Base-by-base conservation (phyloP, 192 early-diverging fungal genomes). In the Geranomyces variabilis region DNA sequence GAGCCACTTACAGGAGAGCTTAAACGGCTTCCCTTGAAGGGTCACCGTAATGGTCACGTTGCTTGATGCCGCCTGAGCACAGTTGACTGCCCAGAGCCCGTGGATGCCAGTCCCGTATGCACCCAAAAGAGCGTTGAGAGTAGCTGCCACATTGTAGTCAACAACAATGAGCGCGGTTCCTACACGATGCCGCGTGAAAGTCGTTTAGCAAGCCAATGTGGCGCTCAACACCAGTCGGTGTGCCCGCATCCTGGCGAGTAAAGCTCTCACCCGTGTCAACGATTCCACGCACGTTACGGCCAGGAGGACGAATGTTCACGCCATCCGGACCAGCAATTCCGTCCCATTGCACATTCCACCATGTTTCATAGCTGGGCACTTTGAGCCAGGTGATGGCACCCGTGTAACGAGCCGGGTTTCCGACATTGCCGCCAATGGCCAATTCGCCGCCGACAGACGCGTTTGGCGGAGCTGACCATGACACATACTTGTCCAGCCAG, bases 301-400 rank as follows among this genome's bases (percentile, higher is more conserved):
- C 68, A 56, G 56, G 26, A 19, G 68, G 68, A 15, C 41, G 22
- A 7, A 72, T 4, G 49, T 72, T 72, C 24, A 64, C 49, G 1
- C 62, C 62, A 43, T 64, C 49, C 8, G 70, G 61, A 22, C 70
- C 70, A 3, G 70, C 44, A n/a, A 72, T 64, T 13, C 70, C 70
- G n/a, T 48, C 34, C 61, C 62, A 45, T 17, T 43, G 22, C 19
- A 75, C 56, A 33, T 67, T 68, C 73, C 73, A 75, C 73, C 73
- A 75, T 17, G 21, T 69, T 0, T n/a, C 15, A 14, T 68, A 36
- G 46, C 24, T 41, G 21, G 73, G 65, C 10, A 75, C 73, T 15
- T 29, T 51, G 36, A 75, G 34, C 73, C 73, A 75, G 5, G 66
- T 75, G 49, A 75, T 75, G 29, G 73, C 19, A 26, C 73, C 66